Evolutionary conservation across 2,329 filamentous ascomycete species (phyloP), one percentile per base, ranked within the genome.

Genomic region (Exophiala dermatitidis): DNA sequence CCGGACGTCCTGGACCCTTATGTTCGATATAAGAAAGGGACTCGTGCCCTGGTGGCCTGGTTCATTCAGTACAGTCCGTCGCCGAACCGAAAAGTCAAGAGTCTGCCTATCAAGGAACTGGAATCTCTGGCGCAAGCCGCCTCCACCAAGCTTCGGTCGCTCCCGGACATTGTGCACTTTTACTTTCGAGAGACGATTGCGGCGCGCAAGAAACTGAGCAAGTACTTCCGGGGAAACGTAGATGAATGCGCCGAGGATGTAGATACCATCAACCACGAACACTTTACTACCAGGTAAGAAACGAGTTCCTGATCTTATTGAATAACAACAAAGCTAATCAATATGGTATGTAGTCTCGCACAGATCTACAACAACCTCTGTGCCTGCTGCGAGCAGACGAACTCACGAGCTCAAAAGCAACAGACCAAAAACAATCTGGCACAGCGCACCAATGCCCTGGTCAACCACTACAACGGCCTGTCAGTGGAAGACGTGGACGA

Each of bases 121-220:
- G 46, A 59, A 31, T 50, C 54, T 4, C 50, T 66, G 26, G 62
- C 59, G 12, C 48, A 56, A 19, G 31, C 45, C 5, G 51, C 62
- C 5, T 55, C 56, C 6, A 54, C 48, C 26, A 65, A 61, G 32
- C 45, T 60, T 5, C 52, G 61, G 10, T 53, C 54, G n/a, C 54
- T 66, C 34, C 64, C 64, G 3, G 62, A 65, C 30, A 54, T 60
- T n/a, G 60, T 66, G 44, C 62, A 63, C 42, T 66, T 65, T 46
- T 61, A 64, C 46, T 66, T 66, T 43, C 60, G 60, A 33, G 56
- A 66, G 40, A 63, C 60, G 4, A 66, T 66, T 38, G 53, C 57
- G 28, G 62, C 62, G n/a, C 57, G 64, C 8, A 61, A 49, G 19
- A 58, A 58, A 34, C 60, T 66, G 30, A 66, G 62, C 60, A 65